These are phyloP conservation scores for Amanita thiersii DNA, from an alignment of 768 basidiomycete species.

Conservation along the genomic window DNA sequence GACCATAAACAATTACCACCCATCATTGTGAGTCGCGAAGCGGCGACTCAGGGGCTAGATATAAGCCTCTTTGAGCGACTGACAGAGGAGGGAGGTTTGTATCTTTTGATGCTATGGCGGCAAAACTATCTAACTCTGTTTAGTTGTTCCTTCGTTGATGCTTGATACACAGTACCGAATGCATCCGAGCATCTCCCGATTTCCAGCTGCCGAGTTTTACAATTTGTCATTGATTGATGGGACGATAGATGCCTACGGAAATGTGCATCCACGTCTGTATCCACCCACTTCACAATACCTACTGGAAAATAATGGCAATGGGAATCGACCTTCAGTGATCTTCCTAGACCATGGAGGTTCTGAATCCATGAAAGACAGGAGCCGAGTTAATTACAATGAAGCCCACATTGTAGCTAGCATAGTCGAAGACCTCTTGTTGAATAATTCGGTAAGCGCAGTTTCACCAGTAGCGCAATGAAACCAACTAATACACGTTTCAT, in stretches of 20 bases:
- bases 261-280: slow-evolving; percentile 38
- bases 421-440: slow-evolving; percentile 71
- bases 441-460: slow-evolving; percentile 53
- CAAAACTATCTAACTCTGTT: slow-evolving; percentile 9
- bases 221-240: slow-evolving; percentile 62
- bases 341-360: slow-evolving; percentile 75
- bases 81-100: slow-evolving; percentile 73
- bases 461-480: background rate
- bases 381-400: slow-evolving; percentile 72
- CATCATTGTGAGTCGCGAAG: slow-evolving; percentile 72
- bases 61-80: slow-evolving; percentile 85
- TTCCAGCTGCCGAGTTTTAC: slow-evolving; percentile 85
- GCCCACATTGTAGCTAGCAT: slow-evolving; percentile 71
- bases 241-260: slow-evolving; percentile 50
- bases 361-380: slow-evolving; percentile 63
- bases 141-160: slow-evolving; percentile 85
- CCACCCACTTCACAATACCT: slow-evolving; percentile 60
- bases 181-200: slow-evolving; percentile 85
- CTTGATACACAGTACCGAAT: slow-evolving; percentile 94
- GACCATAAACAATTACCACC: slow-evolving; percentile 96
- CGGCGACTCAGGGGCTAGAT: slow-evolving; percentile 63
- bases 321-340: slow-evolving; percentile 52
- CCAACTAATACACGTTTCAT: background rate
- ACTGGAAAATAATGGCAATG: slow-evolving; percentile 24
- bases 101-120: slow-evolving; percentile 4